Evolutionary conservation across 805 yeast species (phyloP).

Genomic region (Candida sonorensis): DNA sequence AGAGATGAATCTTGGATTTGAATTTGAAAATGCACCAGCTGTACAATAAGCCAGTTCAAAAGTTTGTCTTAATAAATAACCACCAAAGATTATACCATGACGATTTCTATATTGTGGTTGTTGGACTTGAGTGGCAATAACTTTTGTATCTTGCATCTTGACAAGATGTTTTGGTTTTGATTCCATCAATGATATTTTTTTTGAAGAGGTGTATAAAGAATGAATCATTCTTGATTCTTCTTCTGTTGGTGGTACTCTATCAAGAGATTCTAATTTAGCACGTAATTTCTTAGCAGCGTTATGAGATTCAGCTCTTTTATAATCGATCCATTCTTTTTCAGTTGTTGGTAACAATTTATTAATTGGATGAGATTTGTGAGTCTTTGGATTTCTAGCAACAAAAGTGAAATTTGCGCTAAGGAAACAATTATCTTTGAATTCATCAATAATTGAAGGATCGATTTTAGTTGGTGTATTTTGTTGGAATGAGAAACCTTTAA

Average conservation of each 20-base stretch:
- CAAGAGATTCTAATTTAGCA: slow-evolving; percentile 56
- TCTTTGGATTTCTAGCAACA: slow-evolving; percentile 90
- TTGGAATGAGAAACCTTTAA: slow-evolving; percentile 76
- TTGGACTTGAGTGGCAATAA: slow-evolving; percentile 79
- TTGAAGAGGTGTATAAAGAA: slow-evolving; percentile 59
- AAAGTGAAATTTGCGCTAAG: slow-evolving; percentile 89
- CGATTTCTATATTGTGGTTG: slow-evolving; percentile 96
- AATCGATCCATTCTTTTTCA: slow-evolving; percentile 75
- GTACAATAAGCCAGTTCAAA: slow-evolving; percentile 92
- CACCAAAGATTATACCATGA: slow-evolving; percentile 94
- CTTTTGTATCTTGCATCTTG: slow-evolving; percentile 65
- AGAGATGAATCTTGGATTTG: slow-evolving; percentile 83
- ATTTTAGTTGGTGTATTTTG: slow-evolving; percentile 43
- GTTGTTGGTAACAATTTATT: slow-evolving; percentile 71
- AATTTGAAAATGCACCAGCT: slow-evolving; percentile 80
- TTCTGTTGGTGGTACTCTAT: slow-evolving; percentile 66
- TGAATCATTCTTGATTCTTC: slow-evolving; percentile 73
- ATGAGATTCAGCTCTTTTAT: slow-evolving; percentile 82
- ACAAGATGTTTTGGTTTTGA: slow-evolving; percentile 44
- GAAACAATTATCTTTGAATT: slow-evolving; percentile 53
- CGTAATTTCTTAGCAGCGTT: slow-evolving; percentile 79
- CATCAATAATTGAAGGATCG: slow-evolving; percentile 50
- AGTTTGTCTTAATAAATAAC: slow-evolving; percentile 84
- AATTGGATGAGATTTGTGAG: slow-evolving; percentile 85
- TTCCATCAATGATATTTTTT: slow-evolving; percentile 27